Conservation (phyloP, 2,329 filamentous ascomycete species). For the Davidsoniella australis region DNA sequence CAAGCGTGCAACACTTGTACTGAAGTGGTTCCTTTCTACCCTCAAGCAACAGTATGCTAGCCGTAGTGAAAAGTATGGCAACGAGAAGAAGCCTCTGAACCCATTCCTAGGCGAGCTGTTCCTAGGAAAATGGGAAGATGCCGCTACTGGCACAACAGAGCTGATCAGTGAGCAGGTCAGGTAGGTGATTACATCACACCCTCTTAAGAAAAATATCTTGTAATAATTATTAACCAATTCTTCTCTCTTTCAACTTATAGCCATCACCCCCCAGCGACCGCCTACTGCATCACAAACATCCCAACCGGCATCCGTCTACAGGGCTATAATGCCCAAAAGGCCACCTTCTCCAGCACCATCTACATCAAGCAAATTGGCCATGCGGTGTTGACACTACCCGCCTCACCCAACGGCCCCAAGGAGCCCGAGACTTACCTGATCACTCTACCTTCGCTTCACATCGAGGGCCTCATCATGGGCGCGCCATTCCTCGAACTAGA, state of each 20-base stretch:
- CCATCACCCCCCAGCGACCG: slow-evolving; percentile 88
- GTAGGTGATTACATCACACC: slow-evolving; percentile 21
- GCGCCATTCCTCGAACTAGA: slow-evolving; percentile 85
- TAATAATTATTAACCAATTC: neutral
- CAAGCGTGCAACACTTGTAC: slow-evolving; percentile 70
- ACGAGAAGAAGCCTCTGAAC: slow-evolving; percentile 95
- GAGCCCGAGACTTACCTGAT: slow-evolving; percentile 64
- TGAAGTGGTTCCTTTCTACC: slow-evolving; percentile 91
- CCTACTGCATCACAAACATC: slow-evolving; percentile 80
- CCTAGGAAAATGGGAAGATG: slow-evolving; percentile 73
- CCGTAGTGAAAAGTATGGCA: slow-evolving; percentile 62
- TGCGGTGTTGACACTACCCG: slow-evolving; percentile 59
- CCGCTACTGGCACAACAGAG: slow-evolving; percentile 57
- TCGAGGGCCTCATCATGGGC: slow-evolving; percentile 78
- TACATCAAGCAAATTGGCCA: slow-evolving; percentile 91
- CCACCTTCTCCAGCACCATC: slow-evolving; percentile 84
- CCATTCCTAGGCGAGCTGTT: slow-evolving; percentile 93
- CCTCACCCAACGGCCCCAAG: slow-evolving; percentile 18
- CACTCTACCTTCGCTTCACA: slow-evolving; percentile 78
- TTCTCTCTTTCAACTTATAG: slow-evolving; percentile 20
- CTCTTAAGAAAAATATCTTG: neutral
- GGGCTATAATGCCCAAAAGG: slow-evolving; percentile 93
- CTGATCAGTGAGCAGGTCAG: slow-evolving; percentile 90
- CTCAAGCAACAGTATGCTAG: slow-evolving; percentile 70
- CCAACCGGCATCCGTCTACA: slow-evolving; percentile 62